A percentile compares a stretch with the other conserved stretches of the same genome.
These are phyloP conservation scores for Pyrenophora tritici-repentis DNA, from an alignment of 2,329 filamentous ascomycete genomes.

Conservation along the genomic window DNA sequence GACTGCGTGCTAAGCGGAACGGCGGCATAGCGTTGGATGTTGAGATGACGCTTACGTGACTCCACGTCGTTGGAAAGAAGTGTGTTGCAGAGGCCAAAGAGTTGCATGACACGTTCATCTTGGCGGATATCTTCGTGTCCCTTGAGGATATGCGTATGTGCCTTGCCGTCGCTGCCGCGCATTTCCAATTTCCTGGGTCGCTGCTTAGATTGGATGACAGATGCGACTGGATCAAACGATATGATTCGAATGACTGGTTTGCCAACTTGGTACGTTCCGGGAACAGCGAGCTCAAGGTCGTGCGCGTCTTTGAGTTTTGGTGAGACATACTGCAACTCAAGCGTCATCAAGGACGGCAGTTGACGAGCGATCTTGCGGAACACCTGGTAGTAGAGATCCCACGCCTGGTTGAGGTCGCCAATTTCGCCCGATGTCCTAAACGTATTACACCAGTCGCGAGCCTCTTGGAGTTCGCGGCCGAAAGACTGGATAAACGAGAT, in stretches of 20 bases:
- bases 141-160: conserved; percentile 90
- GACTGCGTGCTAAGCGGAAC: conserved; percentile 97
- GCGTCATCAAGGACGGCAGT: conserved; percentile 84
- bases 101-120: conserved; percentile 98
- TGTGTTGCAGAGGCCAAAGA: conserved; percentile 97
- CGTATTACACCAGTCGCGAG: conserved; percentile 92
- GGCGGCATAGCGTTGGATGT: conserved; percentile 94
- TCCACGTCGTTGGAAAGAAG: conserved; percentile 91
- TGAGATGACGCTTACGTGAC: conserved; percentile 94
- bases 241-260: conserved; percentile 81
- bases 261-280: conserved; percentile 85
- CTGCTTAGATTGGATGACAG: conserved; percentile 96
- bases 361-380: conserved; percentile 95
- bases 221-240: conserved; percentile 87
- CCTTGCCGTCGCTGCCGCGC: conserved; percentile 83
- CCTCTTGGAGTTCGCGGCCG: conserved; percentile 91
- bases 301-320: conserved; percentile 85
- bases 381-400: conserved; percentile 98
- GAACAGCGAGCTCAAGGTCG: conserved; percentile 91
- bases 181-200: conserved; percentile 87
- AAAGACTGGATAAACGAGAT: conserved; percentile 98
- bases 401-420: conserved; percentile 95
- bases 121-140: conserved; percentile 99
- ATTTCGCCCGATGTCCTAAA: conserved; percentile 88
- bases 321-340: conserved; percentile 96